These are phyloP conservation scores for Candida anutae DNA, from an alignment of 1,139 yeast genomes.

Conservation along the genomic window DNA sequence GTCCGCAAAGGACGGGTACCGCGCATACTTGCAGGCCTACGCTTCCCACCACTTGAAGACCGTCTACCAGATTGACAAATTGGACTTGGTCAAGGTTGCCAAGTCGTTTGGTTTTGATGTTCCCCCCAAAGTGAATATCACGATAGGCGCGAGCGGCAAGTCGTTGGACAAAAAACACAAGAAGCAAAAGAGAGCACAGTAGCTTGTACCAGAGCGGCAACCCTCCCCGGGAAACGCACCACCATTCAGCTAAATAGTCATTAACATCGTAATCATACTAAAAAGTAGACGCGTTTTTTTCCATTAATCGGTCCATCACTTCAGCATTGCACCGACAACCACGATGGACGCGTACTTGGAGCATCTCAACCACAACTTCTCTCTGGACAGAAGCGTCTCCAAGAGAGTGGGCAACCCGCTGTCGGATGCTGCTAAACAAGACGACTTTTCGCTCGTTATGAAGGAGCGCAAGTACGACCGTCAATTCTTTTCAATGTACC, in stretches of 20 bases:
- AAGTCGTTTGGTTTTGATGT: conserved; percentile 90
- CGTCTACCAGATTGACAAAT: conserved; percentile 90
- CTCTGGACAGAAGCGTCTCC: too few species aligned
- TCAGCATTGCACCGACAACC: too few species aligned
- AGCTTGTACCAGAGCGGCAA: too few species aligned
- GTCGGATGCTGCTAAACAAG: conserved; percentile 2
- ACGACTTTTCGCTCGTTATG: conserved; percentile 4
- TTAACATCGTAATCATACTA: too few species aligned
- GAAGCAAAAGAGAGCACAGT: conserved; percentile 34
- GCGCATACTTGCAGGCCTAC: conserved; percentile 93
- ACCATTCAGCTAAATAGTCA: too few species aligned
- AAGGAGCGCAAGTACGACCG: conserved; percentile 43
- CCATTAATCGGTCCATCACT: too few species aligned
- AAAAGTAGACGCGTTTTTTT: too few species aligned
- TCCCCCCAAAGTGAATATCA: conserved; percentile 95
- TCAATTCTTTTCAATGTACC: conserved; percentile 74
- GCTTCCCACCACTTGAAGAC: conserved; percentile 94
- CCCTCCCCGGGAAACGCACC: too few species aligned
- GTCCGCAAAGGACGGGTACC: conserved; percentile 94
- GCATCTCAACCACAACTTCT: conserved; percentile 3
- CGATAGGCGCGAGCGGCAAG: conserved; percentile 88
- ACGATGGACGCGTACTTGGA: conserved; percentile 3
- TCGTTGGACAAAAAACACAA: conserved; percentile 44
- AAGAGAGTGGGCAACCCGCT: neutral
- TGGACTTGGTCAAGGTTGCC: conserved; percentile 91